Evolutionary conservation across 225 moss, liverwort and hornwort species (phyloP).

Genomic region (Sphagnum contortum): DNA sequence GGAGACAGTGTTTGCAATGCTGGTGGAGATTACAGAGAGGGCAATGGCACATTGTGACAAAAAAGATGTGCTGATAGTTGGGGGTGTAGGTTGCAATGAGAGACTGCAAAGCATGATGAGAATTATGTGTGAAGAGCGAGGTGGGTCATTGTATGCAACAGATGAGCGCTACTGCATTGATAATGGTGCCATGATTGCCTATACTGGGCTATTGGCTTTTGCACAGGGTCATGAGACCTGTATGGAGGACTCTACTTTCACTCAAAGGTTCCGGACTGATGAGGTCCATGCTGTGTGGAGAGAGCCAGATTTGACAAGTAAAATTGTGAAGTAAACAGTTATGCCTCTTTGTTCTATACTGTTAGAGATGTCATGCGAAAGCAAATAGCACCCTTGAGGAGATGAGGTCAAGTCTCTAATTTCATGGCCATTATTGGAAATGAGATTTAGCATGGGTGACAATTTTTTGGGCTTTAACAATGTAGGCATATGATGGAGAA

Average conservation of each 20-base stretch:
- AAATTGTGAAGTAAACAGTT: neutral
- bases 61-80: conserved; percentile 78
- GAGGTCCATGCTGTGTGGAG: conserved; percentile 82
- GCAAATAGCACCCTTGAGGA: no score
- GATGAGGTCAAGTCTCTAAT: no score
- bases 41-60: conserved; percentile 93
- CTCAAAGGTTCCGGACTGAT: conserved; percentile 81
- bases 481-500: no score
- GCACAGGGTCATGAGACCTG: conserved; percentile 50
- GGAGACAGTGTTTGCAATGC: conserved; percentile 97
- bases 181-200: conserved; percentile 97
- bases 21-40: conserved; percentile 91
- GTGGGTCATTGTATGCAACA: conserved; percentile 64
- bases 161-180: conserved; percentile 84
- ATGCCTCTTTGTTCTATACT: no score
- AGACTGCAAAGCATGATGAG: conserved; percentile 82
- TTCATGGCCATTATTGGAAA: no score
- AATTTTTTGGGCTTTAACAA: no score
- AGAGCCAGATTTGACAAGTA: conserved; percentile 8
- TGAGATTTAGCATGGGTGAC: no score
- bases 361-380: no score
- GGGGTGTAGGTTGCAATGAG: conserved; percentile 85
- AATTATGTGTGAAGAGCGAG: conserved; percentile 77
- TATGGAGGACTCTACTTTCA: conserved; percentile 68
- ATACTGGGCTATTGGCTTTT: conserved; percentile 78